Percentiles rank a stretch among this genome's conserved stretches.
phyloP scores from a whole-genome alignment of 1,139 yeast genomes.

The Hyphopichia fennica region DNA sequence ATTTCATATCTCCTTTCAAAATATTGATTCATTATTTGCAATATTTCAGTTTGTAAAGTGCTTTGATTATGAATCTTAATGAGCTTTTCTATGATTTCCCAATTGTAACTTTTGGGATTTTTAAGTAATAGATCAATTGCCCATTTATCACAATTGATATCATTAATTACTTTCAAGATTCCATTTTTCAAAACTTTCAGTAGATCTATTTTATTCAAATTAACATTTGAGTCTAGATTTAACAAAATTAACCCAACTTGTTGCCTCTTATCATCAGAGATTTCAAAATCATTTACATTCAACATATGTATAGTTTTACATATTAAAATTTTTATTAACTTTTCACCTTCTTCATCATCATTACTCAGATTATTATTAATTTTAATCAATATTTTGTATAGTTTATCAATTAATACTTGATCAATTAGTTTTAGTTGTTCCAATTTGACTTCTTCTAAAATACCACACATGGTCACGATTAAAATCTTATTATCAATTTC shows the following conservation, averaged over 20 bases:
- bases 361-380: too few relatives aligned
- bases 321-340: background rate
- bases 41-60: background rate
- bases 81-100: background rate
- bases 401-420: background rate
- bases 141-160: background rate
- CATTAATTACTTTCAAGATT: too few relatives aligned
- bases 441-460: background rate
- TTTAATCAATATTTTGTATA: background rate
- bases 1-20: background rate
- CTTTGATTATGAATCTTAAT: background rate
- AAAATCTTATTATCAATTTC: conserved; percentile 2
- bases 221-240: background rate
- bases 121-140: background rate
- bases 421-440: background rate
- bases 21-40: background rate
- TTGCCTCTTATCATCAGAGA: background rate
- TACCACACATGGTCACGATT: background rate
- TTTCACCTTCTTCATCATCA: background rate
- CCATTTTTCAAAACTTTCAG: background rate
- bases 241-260: background rate
- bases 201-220: background rate
- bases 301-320: background rate
- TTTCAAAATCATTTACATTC: background rate
- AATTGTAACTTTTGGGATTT: background rate